phyloP scores from a whole-genome alignment of 495 filamentous ascomycete genomes.

The Penicillium macrosclerotiorum region DNA sequence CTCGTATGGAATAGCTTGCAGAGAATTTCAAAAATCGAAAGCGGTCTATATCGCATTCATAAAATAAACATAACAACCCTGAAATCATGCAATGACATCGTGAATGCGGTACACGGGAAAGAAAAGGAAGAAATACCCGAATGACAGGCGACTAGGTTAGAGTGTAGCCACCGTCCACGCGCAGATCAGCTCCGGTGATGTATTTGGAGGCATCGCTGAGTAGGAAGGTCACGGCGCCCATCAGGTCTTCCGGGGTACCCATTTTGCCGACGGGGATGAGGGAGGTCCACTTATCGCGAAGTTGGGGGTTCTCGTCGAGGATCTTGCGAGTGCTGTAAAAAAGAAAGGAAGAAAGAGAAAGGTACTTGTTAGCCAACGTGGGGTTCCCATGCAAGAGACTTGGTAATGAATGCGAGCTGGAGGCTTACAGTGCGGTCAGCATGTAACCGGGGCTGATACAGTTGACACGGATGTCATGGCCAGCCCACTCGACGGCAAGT shows the following conservation, averaged over 20 bases:
- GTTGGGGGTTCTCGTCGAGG: constrained; percentile 84
- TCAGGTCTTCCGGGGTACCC: constrained; percentile 87
- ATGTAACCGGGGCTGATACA: constrained; percentile 92
- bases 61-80: not conserved
- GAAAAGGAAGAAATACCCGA: too few relatives aligned
- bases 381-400: constrained; percentile 25
- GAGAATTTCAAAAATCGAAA: not conserved
- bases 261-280: constrained; percentile 89
- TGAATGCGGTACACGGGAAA: too few relatives aligned
- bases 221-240: constrained; percentile 89
- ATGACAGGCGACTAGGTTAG: constrained; percentile 60
- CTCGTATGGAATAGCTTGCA: not conserved
- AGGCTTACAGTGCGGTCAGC: constrained; percentile 75
- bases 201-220: constrained; percentile 82
- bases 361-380: constrained; percentile 15
- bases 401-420: too few relatives aligned
- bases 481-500: constrained; percentile 87
- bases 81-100: constrained; percentile 3
- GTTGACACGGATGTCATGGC: constrained; percentile 81
- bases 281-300: constrained; percentile 83
- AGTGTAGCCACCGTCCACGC: constrained; percentile 92
- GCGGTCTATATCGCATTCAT: constrained; percentile 5
- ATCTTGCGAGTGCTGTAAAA: constrained; percentile 81
- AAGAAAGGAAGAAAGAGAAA: not conserved
- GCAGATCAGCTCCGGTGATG: constrained; percentile 85